Conservation (phyloP, 2,329 filamentous ascomycete genomes). For the Paraphoma sp. region DNA sequence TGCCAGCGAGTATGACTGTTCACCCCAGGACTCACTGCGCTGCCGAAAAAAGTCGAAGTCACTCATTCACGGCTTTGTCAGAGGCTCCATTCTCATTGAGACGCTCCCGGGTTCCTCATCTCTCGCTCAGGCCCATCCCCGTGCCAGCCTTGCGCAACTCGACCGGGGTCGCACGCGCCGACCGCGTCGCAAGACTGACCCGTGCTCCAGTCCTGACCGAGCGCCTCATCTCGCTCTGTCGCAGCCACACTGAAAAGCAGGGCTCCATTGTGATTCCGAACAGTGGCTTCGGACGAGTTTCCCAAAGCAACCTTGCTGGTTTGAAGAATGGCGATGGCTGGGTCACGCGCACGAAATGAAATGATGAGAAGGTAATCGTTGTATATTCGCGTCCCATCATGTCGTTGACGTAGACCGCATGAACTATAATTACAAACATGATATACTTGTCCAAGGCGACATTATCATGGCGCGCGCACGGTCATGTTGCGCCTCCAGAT, state of each 20-base stretch:
- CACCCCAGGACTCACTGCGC: background rate
- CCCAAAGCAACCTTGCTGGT: background rate
- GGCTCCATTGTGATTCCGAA: background rate
- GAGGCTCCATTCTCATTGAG: background rate
- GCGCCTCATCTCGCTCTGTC: constrained; percentile 5
- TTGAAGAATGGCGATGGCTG: background rate
- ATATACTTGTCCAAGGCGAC: constrained; percentile 21
- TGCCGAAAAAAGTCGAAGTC: background rate
- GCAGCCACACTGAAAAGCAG: background rate
- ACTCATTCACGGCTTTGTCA: background rate
- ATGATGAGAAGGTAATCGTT: constrained; percentile 23
- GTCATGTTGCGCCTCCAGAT: constrained; percentile 10
- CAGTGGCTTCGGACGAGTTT: background rate
- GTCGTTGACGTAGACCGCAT: constrained; percentile 8
- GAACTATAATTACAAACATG: constrained; percentile 32
- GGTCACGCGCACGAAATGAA: background rate
- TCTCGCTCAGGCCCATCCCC: constrained; percentile 17
- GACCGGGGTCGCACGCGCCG: constrained; percentile 13
- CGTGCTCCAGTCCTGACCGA: constrained; percentile 2
- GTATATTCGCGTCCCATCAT: constrained; percentile 19
- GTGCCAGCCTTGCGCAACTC: constrained; percentile 12
- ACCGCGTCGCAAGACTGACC: background rate
- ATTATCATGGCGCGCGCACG: constrained; percentile 17
- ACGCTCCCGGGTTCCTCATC: background rate
- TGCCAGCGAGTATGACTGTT: constrained; percentile 6